A percentile compares a stretch with the other conserved stretches of the same genome.
Conservation (phyloP, 106 monocot species). For the Acorus calamus region DNA sequence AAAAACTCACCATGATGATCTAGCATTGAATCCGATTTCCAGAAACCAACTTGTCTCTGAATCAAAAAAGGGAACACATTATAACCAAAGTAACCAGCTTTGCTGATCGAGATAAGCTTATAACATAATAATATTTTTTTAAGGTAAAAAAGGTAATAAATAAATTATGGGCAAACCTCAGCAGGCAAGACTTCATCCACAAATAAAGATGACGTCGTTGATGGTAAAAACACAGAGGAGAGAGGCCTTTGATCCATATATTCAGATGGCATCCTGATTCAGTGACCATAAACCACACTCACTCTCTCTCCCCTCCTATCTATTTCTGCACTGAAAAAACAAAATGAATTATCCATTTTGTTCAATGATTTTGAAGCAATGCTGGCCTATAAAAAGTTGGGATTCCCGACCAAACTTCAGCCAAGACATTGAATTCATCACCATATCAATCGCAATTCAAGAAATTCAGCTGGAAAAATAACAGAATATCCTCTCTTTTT, state of each 20-base stretch:
- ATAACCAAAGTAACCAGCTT: not conserved
- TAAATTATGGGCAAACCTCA: slow-evolving; percentile 13
- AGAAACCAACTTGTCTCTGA: slow-evolving; percentile 26
- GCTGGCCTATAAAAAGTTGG: no score
- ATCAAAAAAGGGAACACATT: not conserved
- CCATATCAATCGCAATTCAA: no score
- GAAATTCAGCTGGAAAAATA: no score
- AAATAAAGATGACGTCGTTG: slow-evolving; percentile 24
- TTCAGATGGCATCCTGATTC: slow-evolving; percentile 27
- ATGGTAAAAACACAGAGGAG: slow-evolving; percentile 9
- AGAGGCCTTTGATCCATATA: slow-evolving; percentile 23
- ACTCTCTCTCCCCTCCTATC: slow-evolving; percentile 1
- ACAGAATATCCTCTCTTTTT: no score
- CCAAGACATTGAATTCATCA: no score
- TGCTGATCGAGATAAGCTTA: not conserved
- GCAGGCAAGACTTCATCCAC: slow-evolving; percentile 21
- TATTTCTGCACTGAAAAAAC: not conserved
- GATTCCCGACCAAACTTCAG: no score
- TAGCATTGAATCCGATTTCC: slow-evolving; percentile 19
- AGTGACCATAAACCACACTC: not conserved
- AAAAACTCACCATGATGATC: slow-evolving; percentile 21
- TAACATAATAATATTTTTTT: no score
- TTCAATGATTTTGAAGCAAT: no score
- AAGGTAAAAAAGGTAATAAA: not conserved
- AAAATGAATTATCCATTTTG: not conserved